Conservation (phyloP, 129 eudicot species). For the Apium graveolens region DNA sequence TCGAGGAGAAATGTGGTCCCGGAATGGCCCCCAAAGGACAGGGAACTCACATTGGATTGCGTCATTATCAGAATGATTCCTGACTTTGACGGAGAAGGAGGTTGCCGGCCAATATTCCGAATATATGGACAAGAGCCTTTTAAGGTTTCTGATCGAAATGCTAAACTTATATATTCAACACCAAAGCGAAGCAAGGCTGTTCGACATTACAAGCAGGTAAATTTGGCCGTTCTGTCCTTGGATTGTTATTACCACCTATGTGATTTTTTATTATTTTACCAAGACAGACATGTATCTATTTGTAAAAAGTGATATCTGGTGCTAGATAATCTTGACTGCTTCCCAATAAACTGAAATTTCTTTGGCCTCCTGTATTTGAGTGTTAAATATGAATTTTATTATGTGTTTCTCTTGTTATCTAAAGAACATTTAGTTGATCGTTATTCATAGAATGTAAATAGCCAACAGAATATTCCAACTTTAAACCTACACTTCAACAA, state of each 20-base stretch:
- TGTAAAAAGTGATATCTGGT: not conserved
- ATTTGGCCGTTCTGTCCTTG: not conserved
- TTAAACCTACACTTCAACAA: not conserved
- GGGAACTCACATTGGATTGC: conserved; percentile 67
- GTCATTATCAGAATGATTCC: conserved; percentile 68
- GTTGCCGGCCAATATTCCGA: conserved; percentile 71
- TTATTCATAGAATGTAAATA: not conserved
- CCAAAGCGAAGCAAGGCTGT: conserved; percentile 53
- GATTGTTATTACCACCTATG: not conserved
- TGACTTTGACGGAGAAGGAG: conserved; percentile 60
- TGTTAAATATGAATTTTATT: not conserved
- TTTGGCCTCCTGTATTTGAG: not conserved
- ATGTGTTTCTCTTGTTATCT: not conserved
- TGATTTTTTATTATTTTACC: not conserved
- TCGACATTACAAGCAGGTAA: conserved; percentile 74
- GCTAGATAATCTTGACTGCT: not conserved
- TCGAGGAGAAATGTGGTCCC: conserved; percentile 67
- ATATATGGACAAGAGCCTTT: conserved; percentile 67
- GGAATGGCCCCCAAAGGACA: conserved; percentile 70
- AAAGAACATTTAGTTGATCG: not conserved
- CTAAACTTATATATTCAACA: conserved; percentile 63
- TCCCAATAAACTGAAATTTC: not conserved
- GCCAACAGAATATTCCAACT: not conserved
- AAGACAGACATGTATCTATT: not conserved
- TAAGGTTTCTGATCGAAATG: conserved; percentile 39